phyloP scores from a whole-genome alignment of 2,329 filamentous ascomycete genomes.

The Fusarium redolens region DNA sequence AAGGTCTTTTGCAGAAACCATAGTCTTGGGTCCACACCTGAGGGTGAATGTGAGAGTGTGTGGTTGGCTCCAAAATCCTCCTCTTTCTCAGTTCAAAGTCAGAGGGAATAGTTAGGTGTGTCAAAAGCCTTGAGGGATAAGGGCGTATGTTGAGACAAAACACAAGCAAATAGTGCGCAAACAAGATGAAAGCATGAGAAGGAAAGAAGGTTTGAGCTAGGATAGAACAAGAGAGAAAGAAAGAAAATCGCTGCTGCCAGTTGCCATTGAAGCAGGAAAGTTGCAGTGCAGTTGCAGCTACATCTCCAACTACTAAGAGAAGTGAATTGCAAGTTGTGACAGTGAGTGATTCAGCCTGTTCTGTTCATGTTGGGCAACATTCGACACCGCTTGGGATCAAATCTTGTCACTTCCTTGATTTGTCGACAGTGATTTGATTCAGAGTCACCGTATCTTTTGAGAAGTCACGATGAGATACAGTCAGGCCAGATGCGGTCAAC shows the following conservation, averaged over 20 bases:
- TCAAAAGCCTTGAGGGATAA: neutral
- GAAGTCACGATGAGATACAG: constrained; percentile 34
- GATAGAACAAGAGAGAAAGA: constrained; percentile 3
- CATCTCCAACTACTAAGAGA: neutral
- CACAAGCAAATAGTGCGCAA: constrained; percentile 7
- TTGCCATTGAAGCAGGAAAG: constrained; percentile 13
- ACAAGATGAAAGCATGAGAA: constrained; percentile 8
- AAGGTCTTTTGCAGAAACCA: constrained; percentile 14
- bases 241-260: constrained; percentile 11
- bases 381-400: constrained; percentile 23
- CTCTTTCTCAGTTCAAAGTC: neutral
- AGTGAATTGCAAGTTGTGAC: neutral
- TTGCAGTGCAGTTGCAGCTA: constrained; percentile 13
- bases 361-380: constrained; percentile 24
- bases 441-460: constrained; percentile 24
- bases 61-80: neutral
- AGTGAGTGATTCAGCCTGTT: constrained; percentile 19
- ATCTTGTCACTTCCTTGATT: neutral
- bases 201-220: constrained; percentile 5
- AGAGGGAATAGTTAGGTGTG: neutral
- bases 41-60: constrained; percentile 2
- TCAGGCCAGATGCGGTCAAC: constrained; percentile 41
- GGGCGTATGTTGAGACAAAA: neutral
- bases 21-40: constrained; percentile 21
- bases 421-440: constrained; percentile 25